These are phyloP conservation scores for Dactylellina cionopaga DNA, from an alignment of 2,329 filamentous ascomycete species.

Conservation along the genomic window DNA sequence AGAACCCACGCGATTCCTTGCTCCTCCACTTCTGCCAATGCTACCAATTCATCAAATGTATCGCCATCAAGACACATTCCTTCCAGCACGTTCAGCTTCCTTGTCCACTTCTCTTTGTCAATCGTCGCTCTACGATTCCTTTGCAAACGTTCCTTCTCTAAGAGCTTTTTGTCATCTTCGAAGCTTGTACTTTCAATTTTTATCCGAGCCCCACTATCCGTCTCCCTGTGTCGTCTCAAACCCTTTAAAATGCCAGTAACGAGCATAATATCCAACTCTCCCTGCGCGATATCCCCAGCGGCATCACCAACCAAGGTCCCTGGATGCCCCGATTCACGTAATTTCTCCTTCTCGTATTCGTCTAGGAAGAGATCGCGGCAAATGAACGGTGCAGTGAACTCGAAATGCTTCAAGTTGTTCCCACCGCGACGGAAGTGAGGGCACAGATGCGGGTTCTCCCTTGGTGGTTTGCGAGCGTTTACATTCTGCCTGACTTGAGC, in stretches of 20 bases:
- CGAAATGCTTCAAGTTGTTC: constrained; percentile 54
- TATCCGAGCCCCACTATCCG: constrained; percentile 17
- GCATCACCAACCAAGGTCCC: constrained; percentile 47
- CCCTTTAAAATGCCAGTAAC: constrained; percentile 51
- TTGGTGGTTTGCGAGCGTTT: constrained; percentile 26
- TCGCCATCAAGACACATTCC: constrained; percentile 54
- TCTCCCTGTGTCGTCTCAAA: constrained; percentile 41
- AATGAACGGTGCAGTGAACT: constrained; percentile 54
- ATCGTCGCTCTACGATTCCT: constrained; percentile 53
- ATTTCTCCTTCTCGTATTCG: constrained; percentile 52
- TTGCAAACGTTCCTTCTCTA: constrained; percentile 53
- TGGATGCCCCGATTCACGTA: constrained; percentile 54
- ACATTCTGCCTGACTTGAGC: constrained; percentile 51
- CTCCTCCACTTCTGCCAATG: constrained; percentile 54
- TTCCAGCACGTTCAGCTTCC: constrained; percentile 48
- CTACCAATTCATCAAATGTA: constrained; percentile 54
- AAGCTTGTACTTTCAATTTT: constrained; percentile 46
- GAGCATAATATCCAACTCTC: constrained; percentile 50
- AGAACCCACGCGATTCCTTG: constrained; percentile 51
- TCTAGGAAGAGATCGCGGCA: constrained; percentile 55
- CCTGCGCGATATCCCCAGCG: constrained; percentile 31
- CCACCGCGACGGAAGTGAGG: constrained; percentile 54
- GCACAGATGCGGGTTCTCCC: constrained; percentile 54
- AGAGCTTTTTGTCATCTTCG: constrained; percentile 53
- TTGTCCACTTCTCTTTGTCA: constrained; percentile 53